Evolutionary conservation across 768 basidiomycete species (phyloP).

Genomic region (Auriscalpium microsporum): DNA sequence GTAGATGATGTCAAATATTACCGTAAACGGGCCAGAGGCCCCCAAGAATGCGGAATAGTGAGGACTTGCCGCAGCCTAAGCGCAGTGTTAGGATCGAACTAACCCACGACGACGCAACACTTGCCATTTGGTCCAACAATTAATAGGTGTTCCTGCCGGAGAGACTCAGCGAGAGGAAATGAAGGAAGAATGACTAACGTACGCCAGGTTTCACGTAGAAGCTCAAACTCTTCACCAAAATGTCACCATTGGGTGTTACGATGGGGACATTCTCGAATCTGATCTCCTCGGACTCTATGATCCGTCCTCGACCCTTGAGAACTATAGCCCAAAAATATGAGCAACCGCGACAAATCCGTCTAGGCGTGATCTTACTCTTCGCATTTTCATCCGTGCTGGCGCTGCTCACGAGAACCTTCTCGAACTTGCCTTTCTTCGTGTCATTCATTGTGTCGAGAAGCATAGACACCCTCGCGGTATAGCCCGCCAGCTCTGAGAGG

Average conservation of each 20-base stretch:
- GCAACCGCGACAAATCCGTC: background rate
- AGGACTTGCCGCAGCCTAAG: conserved; percentile 79
- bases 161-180: background rate
- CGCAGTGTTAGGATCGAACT: background rate
- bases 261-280: conserved; percentile 91
- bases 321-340: conserved; percentile 36
- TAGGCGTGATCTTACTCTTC: conserved; percentile 43
- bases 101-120: background rate
- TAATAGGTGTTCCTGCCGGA: conserved; percentile 70
- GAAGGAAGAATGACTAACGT: conserved; percentile 18
- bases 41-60: conserved; percentile 90
- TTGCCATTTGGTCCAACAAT: conserved; percentile 92
- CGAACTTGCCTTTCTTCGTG: conserved; percentile 72
- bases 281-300: conserved; percentile 84
- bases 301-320: conserved; percentile 65
- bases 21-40: conserved; percentile 89
- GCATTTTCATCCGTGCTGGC: conserved; percentile 66
- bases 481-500: conserved; percentile 90
- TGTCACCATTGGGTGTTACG: conserved; percentile 91
- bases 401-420: conserved; percentile 80
- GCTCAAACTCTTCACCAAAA: conserved; percentile 75
- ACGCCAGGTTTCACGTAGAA: conserved; percentile 89
- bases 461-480: conserved; percentile 84
- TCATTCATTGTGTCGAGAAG: conserved; percentile 89
- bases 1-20: background rate